phyloP scores from a whole-genome alignment of 768 basidiomycete species.

The Tulasnella sp. region DNA sequence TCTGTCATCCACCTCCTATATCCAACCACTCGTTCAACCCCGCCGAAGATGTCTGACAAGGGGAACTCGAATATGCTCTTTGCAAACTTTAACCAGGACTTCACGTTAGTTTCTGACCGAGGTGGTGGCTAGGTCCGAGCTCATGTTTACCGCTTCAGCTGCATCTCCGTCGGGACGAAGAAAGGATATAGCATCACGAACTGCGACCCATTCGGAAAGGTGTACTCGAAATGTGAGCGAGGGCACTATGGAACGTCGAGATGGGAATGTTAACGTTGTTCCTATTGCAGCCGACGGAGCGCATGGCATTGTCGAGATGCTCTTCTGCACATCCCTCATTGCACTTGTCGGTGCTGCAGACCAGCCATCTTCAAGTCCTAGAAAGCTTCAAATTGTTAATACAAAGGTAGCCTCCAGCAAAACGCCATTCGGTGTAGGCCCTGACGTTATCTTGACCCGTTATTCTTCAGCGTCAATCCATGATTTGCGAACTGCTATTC shows the following conservation, averaged over 20 bases:
- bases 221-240: slow-evolving; percentile 85
- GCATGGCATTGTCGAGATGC: slow-evolving; percentile 95
- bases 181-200: slow-evolving; percentile 97
- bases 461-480: slow-evolving; percentile 81
- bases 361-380: slow-evolving; percentile 79
- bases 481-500: slow-evolving; percentile 97
- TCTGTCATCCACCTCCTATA: background rate
- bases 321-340: slow-evolving; percentile 97
- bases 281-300: slow-evolving; percentile 71
- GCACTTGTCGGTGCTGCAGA: slow-evolving; percentile 95
- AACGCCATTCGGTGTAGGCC: background rate
- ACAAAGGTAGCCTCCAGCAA: slow-evolving; percentile 63
- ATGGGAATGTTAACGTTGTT: background rate
- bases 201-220: slow-evolving; percentile 94
- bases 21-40: slow-evolving; percentile 9
- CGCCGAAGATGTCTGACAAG: slow-evolving; percentile 19
- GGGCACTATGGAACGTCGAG: background rate
- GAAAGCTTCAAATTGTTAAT: slow-evolving; percentile 95
- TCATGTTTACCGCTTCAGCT: slow-evolving; percentile 35
- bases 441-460: background rate
- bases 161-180: slow-evolving; percentile 88
- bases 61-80: slow-evolving; percentile 51
- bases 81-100: slow-evolving; percentile 97
- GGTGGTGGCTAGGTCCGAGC: background rate
- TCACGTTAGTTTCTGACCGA: slow-evolving; percentile 53